Evolutionary conservation across 139 green algal species (phyloP).

Genomic region (Picochlorum sp.): DNA sequence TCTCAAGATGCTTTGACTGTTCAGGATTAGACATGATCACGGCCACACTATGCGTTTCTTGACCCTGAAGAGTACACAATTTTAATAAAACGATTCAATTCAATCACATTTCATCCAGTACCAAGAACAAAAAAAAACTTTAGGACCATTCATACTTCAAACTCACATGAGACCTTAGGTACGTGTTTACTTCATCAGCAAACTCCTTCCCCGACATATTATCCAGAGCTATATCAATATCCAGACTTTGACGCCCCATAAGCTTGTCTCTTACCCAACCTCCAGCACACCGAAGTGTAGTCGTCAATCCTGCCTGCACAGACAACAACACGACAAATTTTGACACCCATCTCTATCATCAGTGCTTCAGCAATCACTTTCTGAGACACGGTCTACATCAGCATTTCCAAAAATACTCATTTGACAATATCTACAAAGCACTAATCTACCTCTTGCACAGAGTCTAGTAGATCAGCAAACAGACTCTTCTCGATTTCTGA

Average conservation of each 20-base stretch:
- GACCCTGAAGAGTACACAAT: conserved; percentile 3
- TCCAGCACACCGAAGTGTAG: conserved; percentile 77
- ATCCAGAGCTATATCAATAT: conserved; percentile 97
- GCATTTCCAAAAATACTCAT: too few species aligned
- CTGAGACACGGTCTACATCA: too few species aligned
- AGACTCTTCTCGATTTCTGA: conserved; percentile 55
- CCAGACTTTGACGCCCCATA: conserved; percentile 64
- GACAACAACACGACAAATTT: too few species aligned
- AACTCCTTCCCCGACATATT: conserved; percentile 81
- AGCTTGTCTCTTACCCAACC: conserved; percentile 98
- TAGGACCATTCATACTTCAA: too few species aligned
- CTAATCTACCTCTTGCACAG: conserved; percentile 35
- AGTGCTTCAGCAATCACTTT: too few species aligned
- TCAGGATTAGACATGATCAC: conserved; percentile 94
- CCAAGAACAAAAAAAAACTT: not conserved
- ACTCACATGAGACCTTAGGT: conserved; percentile 43
- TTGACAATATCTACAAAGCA: too few species aligned
- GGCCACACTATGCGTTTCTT: conserved; percentile 43
- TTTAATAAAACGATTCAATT: not conserved
- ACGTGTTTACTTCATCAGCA: conserved; percentile 70
- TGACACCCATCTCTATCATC: too few species aligned
- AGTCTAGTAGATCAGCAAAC: conserved; percentile 63
- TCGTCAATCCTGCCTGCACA: conserved; percentile 7
- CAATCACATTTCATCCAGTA: not conserved
- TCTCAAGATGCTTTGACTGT: conserved; percentile 98